A percentile compares a stretch with the other conserved stretches of the same genome.
These are phyloP conservation scores for Geotrichum siamense DNA, from an alignment of 1,139 yeast genomes.

Conservation along the genomic window DNA sequence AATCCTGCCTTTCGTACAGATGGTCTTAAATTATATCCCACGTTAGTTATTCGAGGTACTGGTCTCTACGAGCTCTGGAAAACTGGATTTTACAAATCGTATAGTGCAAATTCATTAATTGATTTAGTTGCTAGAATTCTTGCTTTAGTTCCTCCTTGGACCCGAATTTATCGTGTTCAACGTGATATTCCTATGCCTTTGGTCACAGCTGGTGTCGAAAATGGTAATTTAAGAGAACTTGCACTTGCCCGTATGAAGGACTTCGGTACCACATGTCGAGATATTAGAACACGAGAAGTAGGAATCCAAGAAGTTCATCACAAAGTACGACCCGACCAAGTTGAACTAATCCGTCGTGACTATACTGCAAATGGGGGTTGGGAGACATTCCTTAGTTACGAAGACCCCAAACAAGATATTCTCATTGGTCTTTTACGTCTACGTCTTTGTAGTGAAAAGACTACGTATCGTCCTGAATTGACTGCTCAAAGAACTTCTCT, in stretches of 20 bases:
- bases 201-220: slow-evolving; percentile 96
- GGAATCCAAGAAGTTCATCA: slow-evolving; percentile 98
- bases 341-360: slow-evolving; percentile 89
- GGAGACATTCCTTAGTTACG: slow-evolving; percentile 95
- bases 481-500: slow-evolving; percentile 79
- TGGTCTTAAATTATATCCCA: slow-evolving; percentile 91
- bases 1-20: slow-evolving; percentile 96
- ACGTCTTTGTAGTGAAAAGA: slow-evolving; percentile 81
- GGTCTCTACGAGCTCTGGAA: slow-evolving; percentile 97
- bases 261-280: slow-evolving; percentile 93
- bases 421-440: slow-evolving; percentile 83
- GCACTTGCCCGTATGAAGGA: slow-evolving; percentile 98
- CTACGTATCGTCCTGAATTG: slow-evolving; percentile 87
- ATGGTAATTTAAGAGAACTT: slow-evolving; percentile 90
- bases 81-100: slow-evolving; percentile 87
- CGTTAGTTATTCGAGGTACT: slow-evolving; percentile 94
- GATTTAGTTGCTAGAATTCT: slow-evolving; percentile 92
- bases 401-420: slow-evolving; percentile 95
- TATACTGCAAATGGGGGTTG: slow-evolving; percentile 98
- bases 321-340: slow-evolving; percentile 95
- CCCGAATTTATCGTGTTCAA: slow-evolving; percentile 95
- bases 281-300: slow-evolving; percentile 97
- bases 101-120: slow-evolving; percentile 88
- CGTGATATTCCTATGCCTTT: slow-evolving; percentile 99
- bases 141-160: slow-evolving; percentile 98